A percentile compares a stretch with the other conserved stretches of the same genome.
Evolutionary conservation across 345 rosid genomes (phyloP).

Genomic region (Rubroshorea leprosula): DNA sequence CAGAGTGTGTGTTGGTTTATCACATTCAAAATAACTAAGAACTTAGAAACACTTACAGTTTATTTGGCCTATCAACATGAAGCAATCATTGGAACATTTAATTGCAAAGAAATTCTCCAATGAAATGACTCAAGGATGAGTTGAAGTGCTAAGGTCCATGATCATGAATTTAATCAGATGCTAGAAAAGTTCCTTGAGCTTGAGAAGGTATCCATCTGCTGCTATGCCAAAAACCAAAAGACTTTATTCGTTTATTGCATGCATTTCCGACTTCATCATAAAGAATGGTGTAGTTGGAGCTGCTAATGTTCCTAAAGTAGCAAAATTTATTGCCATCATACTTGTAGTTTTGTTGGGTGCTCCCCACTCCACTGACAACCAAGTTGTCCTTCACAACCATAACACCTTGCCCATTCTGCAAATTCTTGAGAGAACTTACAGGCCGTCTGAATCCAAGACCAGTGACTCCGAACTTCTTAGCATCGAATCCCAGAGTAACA

Average conservation of each 20-base stretch:
- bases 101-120: background rate
- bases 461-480: conserved; percentile 27
- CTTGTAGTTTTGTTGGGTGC: conserved; percentile 53
- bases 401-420: conserved; percentile 54
- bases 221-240: conserved; percentile 5
- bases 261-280: conserved; percentile 36
- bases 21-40: background rate
- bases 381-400: conserved; percentile 49
- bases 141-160: conserved; percentile 6
- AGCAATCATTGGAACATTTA: conserved; percentile 3
- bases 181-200: conserved; percentile 17
- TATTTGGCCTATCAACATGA: conserved; percentile 9
- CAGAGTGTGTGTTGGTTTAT: background rate
- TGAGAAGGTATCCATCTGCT: conserved; percentile 9
- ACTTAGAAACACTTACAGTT: conserved; percentile 5
- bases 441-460: conserved; percentile 15
- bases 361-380: conserved; percentile 50
- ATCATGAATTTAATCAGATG: conserved; percentile 9
- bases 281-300: conserved; percentile 65
- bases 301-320: conserved; percentile 74
- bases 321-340: conserved; percentile 43
- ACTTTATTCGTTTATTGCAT: conserved; percentile 19
- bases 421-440: conserved; percentile 37
- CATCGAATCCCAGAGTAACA: conserved; percentile 52
- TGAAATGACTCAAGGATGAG: background rate